A percentile compares a stretch with the other conserved stretches of the same genome.
phyloP scores from a whole-genome alignment of 805 yeast species.

The Wickerhamiella dianesei region DNA sequence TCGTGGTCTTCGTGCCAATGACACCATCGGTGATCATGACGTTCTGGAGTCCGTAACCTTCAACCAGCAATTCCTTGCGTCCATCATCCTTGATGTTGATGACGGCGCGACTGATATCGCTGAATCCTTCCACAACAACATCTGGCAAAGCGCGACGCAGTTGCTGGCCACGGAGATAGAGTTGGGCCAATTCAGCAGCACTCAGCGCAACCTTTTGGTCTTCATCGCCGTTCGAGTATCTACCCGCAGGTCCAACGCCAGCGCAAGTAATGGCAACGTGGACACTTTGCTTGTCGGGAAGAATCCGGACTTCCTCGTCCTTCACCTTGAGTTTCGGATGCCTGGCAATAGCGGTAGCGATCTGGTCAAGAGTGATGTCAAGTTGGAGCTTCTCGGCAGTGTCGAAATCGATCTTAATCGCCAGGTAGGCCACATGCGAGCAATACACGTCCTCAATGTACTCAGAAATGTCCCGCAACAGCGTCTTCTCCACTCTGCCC shows the following conservation, averaged over 20 bases:
- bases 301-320: slow-evolving; percentile 53
- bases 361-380: slow-evolving; percentile 74
- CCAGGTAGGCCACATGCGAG: slow-evolving; percentile 61
- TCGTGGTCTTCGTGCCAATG: slow-evolving; percentile 68
- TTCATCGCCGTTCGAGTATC: not conserved
- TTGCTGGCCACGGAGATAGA: slow-evolving; percentile 81
- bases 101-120: slow-evolving; percentile 89
- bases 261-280: slow-evolving; percentile 17
- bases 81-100: slow-evolving; percentile 80
- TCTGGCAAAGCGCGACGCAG: slow-evolving; percentile 72
- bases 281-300: slow-evolving; percentile 46
- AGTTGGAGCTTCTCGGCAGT: slow-evolving; percentile 84
- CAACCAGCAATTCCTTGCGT: slow-evolving; percentile 79
- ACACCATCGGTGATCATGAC: slow-evolving; percentile 98
- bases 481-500: slow-evolving; percentile 91
- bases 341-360: slow-evolving; percentile 62
- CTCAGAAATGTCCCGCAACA: slow-evolving; percentile 70
- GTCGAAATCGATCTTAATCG: slow-evolving; percentile 65
- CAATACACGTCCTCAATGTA: slow-evolving; percentile 90
- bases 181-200: slow-evolving; percentile 28
- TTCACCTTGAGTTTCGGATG: slow-evolving; percentile 86
- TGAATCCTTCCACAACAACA: slow-evolving; percentile 84
- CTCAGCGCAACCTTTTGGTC: slow-evolving; percentile 11
- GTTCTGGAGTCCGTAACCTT: slow-evolving; percentile 91
- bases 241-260: not conserved